Evolutionary conservation across 305 asterid genomes (phyloP).

Genomic region (Rubia tinctorum): DNA sequence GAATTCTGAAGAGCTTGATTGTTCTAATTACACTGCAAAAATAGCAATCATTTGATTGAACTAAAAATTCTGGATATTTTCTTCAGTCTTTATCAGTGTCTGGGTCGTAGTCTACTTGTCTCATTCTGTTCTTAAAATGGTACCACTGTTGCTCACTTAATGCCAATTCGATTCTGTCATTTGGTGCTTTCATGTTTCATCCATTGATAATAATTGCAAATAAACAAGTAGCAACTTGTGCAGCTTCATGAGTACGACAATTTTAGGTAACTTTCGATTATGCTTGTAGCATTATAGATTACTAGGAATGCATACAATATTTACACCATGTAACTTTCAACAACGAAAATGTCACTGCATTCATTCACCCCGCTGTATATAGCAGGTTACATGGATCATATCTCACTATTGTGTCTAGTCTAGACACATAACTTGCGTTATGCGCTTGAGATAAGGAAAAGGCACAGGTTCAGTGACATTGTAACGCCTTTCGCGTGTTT

Average conservation of each 20-base stretch:
- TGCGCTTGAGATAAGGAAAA: conserved; percentile 17
- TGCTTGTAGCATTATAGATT: conserved; percentile 24
- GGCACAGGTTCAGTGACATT: conserved; percentile 23
- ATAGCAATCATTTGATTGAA: not conserved
- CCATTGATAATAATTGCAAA: conserved; percentile 17
- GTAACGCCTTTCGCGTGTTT: conserved; percentile 21
- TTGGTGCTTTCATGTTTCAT: conserved; percentile 17
- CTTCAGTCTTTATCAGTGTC: not conserved
- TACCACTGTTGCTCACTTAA: conserved; percentile 25
- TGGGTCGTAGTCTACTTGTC: conserved; percentile 33
- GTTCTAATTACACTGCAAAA: not conserved
- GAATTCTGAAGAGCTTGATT: not conserved
- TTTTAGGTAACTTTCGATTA: not conserved
- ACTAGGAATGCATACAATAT: conserved; percentile 28
- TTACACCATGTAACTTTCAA: conserved; percentile 10
- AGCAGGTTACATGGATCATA: not conserved
- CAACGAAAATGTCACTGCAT: not conserved
- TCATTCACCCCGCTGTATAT: not conserved
- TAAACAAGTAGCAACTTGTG: conserved; percentile 20
- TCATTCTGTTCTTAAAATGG: conserved; percentile 31
- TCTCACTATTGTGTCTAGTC: not conserved
- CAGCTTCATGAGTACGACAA: conserved; percentile 35
- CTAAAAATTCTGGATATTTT: conserved; percentile 4
- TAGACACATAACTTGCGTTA: conserved; percentile 3
- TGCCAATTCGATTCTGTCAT: conserved; percentile 21